Percentiles rank a stretch among this genome's conserved stretches.
Conservation (phyloP, 2,329 filamentous ascomycete genomes). For the Metarhizium guizhouense region DNA sequence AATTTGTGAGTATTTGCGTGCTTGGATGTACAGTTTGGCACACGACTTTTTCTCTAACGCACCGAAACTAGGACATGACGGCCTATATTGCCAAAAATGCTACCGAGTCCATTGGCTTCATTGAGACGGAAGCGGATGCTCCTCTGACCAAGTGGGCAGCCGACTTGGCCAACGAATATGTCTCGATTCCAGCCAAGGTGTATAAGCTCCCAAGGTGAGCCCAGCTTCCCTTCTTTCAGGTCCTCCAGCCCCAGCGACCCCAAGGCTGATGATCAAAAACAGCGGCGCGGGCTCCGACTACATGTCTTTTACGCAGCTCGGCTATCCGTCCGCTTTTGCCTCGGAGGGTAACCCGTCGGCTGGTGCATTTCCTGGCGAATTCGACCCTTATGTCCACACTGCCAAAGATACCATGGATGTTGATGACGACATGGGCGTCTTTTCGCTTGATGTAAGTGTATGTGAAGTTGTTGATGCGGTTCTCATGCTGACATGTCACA, state of each 20-base stretch:
- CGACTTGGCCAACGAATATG: constrained; percentile 25
- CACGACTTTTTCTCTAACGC: constrained; percentile 8
- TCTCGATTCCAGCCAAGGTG: constrained; percentile 24
- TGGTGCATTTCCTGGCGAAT: constrained; percentile 21
- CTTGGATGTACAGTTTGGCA: neutral
- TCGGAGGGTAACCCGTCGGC: constrained; percentile 27
- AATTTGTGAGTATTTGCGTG: constrained; percentile 27
- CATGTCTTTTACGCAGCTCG: constrained; percentile 29
- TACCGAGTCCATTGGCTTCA: constrained; percentile 29
- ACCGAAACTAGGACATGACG: constrained; percentile 34
- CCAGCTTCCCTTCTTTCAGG: neutral
- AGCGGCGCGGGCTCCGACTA: constrained; percentile 31
- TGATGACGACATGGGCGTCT: constrained; percentile 26
- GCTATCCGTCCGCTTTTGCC: constrained; percentile 29
- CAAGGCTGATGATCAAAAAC: neutral
- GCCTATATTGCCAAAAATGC: constrained; percentile 27
- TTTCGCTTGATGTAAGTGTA: constrained; percentile 26
- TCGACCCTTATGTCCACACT: constrained; percentile 29
- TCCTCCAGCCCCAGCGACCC: neutral
- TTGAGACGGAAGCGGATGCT: constrained; percentile 27
- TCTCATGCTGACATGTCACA: constrained; percentile 11
- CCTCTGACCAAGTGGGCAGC: constrained; percentile 26
- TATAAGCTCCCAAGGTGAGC: constrained; percentile 22
- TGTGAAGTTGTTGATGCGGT: neutral
- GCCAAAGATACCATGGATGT: constrained; percentile 27